Conservation (phyloP, 768 basidiomycete genomes). For the Lactarius deliciosus region DNA sequence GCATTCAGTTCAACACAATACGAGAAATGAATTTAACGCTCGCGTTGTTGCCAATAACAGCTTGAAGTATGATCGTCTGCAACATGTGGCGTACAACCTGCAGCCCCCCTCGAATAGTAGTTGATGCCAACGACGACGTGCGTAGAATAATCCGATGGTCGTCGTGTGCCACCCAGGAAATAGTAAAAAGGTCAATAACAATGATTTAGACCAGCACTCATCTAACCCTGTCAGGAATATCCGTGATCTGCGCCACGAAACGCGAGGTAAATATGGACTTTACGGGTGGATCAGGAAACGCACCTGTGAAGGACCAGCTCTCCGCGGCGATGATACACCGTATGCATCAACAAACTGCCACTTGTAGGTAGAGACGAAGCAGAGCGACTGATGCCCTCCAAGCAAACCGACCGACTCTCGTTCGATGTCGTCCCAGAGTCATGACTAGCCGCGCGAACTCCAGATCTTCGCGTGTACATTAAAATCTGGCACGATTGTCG, state of each 20-base stretch:
- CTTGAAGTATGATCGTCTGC: slow-evolving; percentile 19
- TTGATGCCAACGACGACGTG: slow-evolving; percentile 8
- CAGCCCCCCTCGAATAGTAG: not conserved
- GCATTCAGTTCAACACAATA: not conserved
- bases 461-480: not conserved
- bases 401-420: not conserved
- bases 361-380: not conserved
- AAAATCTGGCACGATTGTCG: not conserved
- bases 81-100: not conserved
- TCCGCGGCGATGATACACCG: slow-evolving; percentile 13
- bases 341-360: not conserved
- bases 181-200: not conserved
- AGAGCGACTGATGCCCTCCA: slow-evolving; percentile 6
- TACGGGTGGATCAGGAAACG: slow-evolving; percentile 7
- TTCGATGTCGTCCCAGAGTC: not conserved
- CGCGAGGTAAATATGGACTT: not conserved
- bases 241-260: slow-evolving; percentile 9
- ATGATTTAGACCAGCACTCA: not conserved
- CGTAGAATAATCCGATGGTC: slow-evolving; percentile 2
- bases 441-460: not conserved
- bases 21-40: slow-evolving; percentile 26
- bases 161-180: not conserved
- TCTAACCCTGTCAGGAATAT: not conserved
- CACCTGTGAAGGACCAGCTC: slow-evolving; percentile 10
- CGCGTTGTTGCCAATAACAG: slow-evolving; percentile 29